phyloP scores from a whole-genome alignment of 768 basidiomycete genomes.

The Mrakia hoshinonis region DNA sequence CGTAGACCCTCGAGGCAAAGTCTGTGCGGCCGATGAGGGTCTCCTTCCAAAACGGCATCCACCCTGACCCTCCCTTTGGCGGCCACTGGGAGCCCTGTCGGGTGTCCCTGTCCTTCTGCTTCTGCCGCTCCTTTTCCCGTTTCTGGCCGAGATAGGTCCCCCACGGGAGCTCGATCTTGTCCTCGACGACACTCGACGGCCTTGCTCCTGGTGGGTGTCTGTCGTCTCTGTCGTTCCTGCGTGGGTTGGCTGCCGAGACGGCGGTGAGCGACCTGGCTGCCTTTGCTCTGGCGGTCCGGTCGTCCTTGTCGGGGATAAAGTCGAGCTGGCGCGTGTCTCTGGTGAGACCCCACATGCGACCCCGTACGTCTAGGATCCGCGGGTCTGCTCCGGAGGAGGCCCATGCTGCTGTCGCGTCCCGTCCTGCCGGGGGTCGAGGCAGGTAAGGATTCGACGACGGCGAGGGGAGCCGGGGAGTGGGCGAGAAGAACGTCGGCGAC shows the following conservation, averaged over 20 bases:
- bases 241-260: no score
- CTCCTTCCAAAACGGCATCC: conserved; percentile 2
- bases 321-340: no score
- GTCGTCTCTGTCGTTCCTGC: no score
- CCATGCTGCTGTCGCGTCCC: not conserved
- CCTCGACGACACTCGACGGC: not conserved
- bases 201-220: no score
- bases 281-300: no score
- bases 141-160: conserved; percentile 6
- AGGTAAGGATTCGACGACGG: not conserved
- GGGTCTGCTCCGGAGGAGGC: conserved; percentile 1
- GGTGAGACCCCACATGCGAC: conserved; percentile 1
- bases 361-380: not conserved
- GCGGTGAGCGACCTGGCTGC: no score
- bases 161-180: not conserved
- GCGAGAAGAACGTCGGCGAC: conserved; percentile 6
- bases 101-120: not conserved
- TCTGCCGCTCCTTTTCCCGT: not conserved
- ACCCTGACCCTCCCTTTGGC: not conserved
- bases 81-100: not conserved
- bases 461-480: not conserved
- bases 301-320: no score
- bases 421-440: not conserved
- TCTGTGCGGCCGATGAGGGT: not conserved
- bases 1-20: not conserved